A percentile compares a stretch with the other conserved stretches of the same genome.
Conservation (phyloP, 306 rosid genomes). For the Pterocarpus macrocarpus region DNA sequence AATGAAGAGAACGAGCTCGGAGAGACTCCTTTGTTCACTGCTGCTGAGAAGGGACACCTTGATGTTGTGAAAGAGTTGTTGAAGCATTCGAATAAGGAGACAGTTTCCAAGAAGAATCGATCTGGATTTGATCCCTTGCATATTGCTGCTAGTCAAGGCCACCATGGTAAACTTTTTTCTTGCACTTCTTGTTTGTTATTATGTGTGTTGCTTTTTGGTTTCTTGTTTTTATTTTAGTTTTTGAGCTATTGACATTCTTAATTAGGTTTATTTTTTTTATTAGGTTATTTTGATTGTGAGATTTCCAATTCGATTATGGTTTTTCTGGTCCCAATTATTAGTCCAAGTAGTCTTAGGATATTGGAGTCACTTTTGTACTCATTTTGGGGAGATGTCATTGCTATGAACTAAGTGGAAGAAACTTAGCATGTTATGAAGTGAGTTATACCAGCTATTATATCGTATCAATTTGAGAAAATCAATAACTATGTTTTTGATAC, state of each 20-base stretch:
- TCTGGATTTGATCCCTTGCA: constrained; percentile 87
- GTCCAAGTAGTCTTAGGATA: not conserved
- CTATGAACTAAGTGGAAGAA: not conserved
- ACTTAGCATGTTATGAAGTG: not conserved
- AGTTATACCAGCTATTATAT: constrained; percentile 4
- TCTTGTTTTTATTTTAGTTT: not conserved
- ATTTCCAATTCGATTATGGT: not conserved
- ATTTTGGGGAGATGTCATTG: not conserved
- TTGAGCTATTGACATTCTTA: not conserved
- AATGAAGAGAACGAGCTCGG: constrained; percentile 93
- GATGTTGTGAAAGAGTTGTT: constrained; percentile 88
- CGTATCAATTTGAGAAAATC: constrained; percentile 2
- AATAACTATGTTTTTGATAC: constrained; percentile 7
- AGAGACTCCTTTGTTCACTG: constrained; percentile 86
- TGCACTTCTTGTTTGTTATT: not conserved
- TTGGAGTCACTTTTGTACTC: constrained; percentile 5
- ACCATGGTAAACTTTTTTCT: constrained; percentile 63
- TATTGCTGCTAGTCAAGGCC: constrained; percentile 90
- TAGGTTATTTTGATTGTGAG: not conserved
- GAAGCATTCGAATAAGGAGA: constrained; percentile 68
- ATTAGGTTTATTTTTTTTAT: not conserved
- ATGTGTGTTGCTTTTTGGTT: not conserved
- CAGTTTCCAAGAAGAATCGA: constrained; percentile 73
- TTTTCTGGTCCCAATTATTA: not conserved
- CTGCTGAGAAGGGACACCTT: constrained; percentile 88